Percentiles rank a stretch among this genome's conserved stretches.
These are phyloP conservation scores for Kodamaea sagamina DNA, from an alignment of 805 yeast species.

Conservation along the genomic window DNA sequence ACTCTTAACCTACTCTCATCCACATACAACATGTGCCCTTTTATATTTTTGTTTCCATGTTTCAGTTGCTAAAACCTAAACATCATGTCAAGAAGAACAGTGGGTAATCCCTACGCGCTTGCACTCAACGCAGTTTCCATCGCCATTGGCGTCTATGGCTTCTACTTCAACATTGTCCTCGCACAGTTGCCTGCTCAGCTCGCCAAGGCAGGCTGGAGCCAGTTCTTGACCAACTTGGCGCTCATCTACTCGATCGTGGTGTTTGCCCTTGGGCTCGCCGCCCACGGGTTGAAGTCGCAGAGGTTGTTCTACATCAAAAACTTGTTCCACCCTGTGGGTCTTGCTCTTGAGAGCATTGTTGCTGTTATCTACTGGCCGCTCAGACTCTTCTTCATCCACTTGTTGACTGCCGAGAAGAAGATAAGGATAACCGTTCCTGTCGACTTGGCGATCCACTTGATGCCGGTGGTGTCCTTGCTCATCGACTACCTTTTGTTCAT, in stretches of 20 bases:
- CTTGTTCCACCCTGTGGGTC: conserved; percentile 52
- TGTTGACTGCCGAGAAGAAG: conserved; percentile 44
- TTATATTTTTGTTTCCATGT: background rate
- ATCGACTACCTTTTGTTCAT: conserved; percentile 57
- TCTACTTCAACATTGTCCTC: conserved; percentile 18
- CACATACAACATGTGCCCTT: background rate
- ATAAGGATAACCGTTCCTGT: conserved; percentile 47
- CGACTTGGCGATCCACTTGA: conserved; percentile 60
- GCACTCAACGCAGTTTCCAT: conserved; percentile 27
- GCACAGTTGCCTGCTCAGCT: conserved; percentile 51
- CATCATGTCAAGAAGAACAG: conserved; percentile 21
- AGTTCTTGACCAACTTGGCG: conserved; percentile 61
- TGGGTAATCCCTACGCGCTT: conserved; percentile 34
- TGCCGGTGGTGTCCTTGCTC: conserved; percentile 55
- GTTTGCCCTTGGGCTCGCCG: conserved; percentile 27
- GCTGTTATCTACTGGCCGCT: conserved; percentile 71
- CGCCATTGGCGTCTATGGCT: conserved; percentile 32
- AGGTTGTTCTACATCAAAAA: conserved; percentile 37
- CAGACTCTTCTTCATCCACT: conserved; percentile 49
- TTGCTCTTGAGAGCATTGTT: conserved; percentile 62
- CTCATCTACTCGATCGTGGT: conserved; percentile 18
- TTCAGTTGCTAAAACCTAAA: conserved; percentile 6
- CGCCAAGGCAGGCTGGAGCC: conserved; percentile 63
- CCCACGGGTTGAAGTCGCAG: conserved; percentile 31
- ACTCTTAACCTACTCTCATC: background rate